phyloP scores from a whole-genome alignment of 257 asterid species.

The Forsythia suspensa region DNA sequence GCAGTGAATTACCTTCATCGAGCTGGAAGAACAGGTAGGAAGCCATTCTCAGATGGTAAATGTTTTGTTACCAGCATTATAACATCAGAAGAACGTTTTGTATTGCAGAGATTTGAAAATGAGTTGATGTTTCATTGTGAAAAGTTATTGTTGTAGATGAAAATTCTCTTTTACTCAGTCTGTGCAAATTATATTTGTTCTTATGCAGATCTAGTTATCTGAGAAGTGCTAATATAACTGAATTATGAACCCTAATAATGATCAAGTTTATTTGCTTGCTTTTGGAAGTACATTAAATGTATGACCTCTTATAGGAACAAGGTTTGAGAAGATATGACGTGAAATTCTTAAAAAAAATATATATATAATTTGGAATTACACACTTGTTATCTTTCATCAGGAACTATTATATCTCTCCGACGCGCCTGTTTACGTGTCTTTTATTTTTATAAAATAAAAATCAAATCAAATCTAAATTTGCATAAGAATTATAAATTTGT shows the following conservation, averaged over 20 bases:
- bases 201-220: neutral
- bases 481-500: no score
- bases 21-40: constrained; percentile 96
- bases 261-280: neutral
- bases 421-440: no score
- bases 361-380: no score
- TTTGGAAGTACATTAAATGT: no score
- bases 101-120: constrained; percentile 79
- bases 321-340: no score
- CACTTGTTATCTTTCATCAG: no score
- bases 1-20: constrained; percentile 92
- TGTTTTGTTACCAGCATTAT: constrained; percentile 82
- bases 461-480: no score
- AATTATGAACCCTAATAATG: neutral
- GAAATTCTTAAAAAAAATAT: no score
- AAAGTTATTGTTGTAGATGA: constrained; percentile 47
- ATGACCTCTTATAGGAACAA: neutral
- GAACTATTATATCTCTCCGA: no score
- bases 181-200: neutral
- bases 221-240: neutral
- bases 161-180: constrained; percentile 2
- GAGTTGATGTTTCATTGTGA: constrained; percentile 76
- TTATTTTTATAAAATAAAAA: no score
- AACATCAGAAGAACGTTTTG: constrained; percentile 77
- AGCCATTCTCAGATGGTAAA: constrained; percentile 81